Evolutionary conservation across 345 rosid species (phyloP), one percentile per base, ranked within the genome.

Genomic region (rapeseed (Brassica napus)): DNA sequence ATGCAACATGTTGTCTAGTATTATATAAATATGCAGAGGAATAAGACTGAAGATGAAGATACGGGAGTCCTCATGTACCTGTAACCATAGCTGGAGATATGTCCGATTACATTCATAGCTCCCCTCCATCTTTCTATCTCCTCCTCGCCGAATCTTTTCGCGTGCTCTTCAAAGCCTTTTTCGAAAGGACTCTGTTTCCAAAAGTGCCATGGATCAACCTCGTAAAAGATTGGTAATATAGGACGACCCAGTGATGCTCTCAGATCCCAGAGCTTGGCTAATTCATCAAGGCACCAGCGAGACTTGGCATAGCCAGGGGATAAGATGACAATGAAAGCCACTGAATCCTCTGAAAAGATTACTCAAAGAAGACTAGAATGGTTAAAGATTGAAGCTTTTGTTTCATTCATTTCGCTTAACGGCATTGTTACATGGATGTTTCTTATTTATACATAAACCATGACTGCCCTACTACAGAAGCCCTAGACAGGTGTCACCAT

Each of bases 241-340:
- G 71, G 59, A 12, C 83, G 83, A 35, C 75, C 49, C 1, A 79
- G 1, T 0, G 67, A 35, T 7, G 71, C 0, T 18, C 66, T 65
- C 8, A 82, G 21, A 76, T 86, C 85, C 28, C 82, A 77, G 18
- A 89, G 69, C 82, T 52, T 82, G 4, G 87, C 85, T 35, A 89
- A 74, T 77, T 89, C 88, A 47, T 87, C 87, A 0, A 89, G 88
- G 49, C 91, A 85, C 86, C 74, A 61, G 6, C 72, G 82, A n/a
- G 88, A 89, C 26, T 76, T 12, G 6, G 84, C 89, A 30, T 89
- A 87, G 6, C 42, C 68, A 15, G 32, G 54, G 0, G 93, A 87
- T 44, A 89, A 62, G 69, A 89, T 34, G 0, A 83, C 69, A 3
- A 89, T 61, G 11, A 81, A 75, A 16, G 83, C 83, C 4, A 81